Conservation (phyloP, 1,284 basidiomycete genomes). For the Apiotrichum porosum region DNA sequence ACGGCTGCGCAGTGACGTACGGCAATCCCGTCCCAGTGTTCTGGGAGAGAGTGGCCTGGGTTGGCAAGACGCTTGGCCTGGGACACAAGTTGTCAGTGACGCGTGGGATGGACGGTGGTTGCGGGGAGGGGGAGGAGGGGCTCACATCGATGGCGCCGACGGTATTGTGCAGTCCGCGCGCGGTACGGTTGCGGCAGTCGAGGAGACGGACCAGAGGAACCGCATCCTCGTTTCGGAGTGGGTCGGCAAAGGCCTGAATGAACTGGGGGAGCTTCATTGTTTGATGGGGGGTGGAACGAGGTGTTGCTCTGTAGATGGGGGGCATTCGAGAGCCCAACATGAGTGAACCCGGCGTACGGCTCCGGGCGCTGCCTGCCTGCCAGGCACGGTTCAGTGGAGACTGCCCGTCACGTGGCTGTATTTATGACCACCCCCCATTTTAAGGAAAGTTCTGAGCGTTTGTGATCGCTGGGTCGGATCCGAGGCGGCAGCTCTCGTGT, state of each 20-base stretch:
- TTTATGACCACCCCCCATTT: too few relatives aligned
- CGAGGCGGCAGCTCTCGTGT: too few relatives aligned
- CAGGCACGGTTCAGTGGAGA: too few relatives aligned
- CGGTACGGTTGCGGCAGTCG: slow-evolving; percentile 31
- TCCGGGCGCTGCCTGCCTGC: too few relatives aligned
- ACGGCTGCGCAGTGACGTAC: slow-evolving; percentile 43
- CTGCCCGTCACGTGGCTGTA: too few relatives aligned
- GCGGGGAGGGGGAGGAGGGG: background rate
- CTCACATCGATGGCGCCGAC: slow-evolving; percentile 39
- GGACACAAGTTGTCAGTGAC: background rate
- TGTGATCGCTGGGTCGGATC: too few relatives aligned
- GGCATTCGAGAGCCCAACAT: too few relatives aligned
- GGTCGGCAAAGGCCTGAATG: slow-evolving; percentile 33
- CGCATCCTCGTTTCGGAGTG: slow-evolving; percentile 31
- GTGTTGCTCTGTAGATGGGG: background rate
- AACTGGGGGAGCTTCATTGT: slow-evolving; percentile 47
- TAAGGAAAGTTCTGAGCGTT: too few relatives aligned
- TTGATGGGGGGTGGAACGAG: too few relatives aligned
- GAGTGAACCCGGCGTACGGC: too few relatives aligned
- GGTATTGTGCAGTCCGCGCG: slow-evolving; percentile 36
- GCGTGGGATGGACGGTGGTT: background rate
- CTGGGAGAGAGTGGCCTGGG: slow-evolving; percentile 34
- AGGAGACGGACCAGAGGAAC: slow-evolving; percentile 29
- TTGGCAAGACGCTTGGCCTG: slow-evolving; percentile 34
- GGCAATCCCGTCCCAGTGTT: slow-evolving; percentile 44